Conservation (phyloP, 768 basidiomycete genomes). For the Fistulinella prunicolor region DNA sequence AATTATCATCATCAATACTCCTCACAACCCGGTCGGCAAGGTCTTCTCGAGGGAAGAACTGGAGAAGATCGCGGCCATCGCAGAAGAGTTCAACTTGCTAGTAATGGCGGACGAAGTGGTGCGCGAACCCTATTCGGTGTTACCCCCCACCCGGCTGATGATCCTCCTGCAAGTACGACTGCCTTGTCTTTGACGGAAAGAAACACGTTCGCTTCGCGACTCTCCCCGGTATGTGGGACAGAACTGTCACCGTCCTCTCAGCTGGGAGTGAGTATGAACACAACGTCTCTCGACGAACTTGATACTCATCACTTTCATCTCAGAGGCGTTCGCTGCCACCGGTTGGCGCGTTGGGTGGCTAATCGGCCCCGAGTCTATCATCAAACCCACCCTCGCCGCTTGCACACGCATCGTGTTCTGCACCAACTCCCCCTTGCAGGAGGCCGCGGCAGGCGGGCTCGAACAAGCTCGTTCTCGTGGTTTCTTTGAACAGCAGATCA, state of each 20-base stretch:
- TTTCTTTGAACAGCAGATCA: constrained; percentile 76
- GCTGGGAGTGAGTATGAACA: constrained; percentile 71
- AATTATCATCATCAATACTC: constrained; percentile 94
- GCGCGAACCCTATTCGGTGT: constrained; percentile 24
- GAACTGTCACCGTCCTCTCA: constrained; percentile 94
- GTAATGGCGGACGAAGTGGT: constrained; percentile 98
- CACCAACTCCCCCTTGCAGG: constrained; percentile 91
- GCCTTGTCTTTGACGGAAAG: constrained; percentile 81
- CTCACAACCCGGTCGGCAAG: constrained; percentile 98
- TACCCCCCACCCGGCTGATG: not conserved
- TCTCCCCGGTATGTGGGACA: constrained; percentile 98
- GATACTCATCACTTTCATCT: not conserved
- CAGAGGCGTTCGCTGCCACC: constrained; percentile 95
- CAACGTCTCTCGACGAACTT: not conserved
- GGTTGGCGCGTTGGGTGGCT: constrained; percentile 99
- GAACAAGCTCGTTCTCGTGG: constrained; percentile 68
- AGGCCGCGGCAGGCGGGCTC: constrained; percentile 87
- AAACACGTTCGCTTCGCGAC: constrained; percentile 91
- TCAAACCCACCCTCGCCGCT: constrained; percentile 84
- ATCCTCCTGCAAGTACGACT: constrained; percentile 69
- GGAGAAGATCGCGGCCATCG: constrained; percentile 78
- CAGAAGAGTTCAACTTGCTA: constrained; percentile 88
- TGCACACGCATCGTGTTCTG: constrained; percentile 95
- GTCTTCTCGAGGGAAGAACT: constrained; percentile 86
- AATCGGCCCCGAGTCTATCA: constrained; percentile 80